Evolutionary conservation across 805 yeast genomes (phyloP).

Genomic region (Clavispora asparagi): DNA sequence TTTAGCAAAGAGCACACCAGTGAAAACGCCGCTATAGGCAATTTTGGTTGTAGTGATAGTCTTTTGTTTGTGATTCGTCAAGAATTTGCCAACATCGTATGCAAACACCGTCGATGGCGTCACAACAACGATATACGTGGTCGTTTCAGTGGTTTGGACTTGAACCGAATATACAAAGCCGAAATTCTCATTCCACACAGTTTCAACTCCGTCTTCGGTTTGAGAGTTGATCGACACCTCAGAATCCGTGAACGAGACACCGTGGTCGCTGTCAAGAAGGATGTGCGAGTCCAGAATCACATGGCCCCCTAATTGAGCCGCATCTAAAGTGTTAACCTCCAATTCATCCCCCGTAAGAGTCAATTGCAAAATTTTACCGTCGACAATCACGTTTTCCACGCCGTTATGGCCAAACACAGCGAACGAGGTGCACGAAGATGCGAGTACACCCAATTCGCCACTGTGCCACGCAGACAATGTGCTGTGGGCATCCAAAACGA

Average conservation of each 20-base stretch:
- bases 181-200: neutral
- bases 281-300: neutral
- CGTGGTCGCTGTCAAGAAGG: neutral
- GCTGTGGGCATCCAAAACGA: neutral
- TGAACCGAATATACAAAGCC: neutral
- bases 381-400: neutral
- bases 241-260: neutral
- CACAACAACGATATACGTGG: conserved; percentile 4
- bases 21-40: neutral
- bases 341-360: neutral
- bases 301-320: neutral
- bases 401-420: neutral
- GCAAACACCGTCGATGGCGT: conserved; percentile 2
- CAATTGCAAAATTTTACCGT: neutral
- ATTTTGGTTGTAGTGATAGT: neutral
- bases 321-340: neutral
- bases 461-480: neutral
- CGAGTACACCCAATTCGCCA: neutral
- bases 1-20: neutral
- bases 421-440: neutral
- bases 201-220: neutral
- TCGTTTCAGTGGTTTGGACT: neutral
- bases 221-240: neutral
- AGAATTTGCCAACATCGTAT: conserved; percentile 5
- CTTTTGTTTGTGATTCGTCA: neutral